Conservation (phyloP, 2,329 filamentous ascomycete genomes). For the Fusarium euwallaceae region DNA sequence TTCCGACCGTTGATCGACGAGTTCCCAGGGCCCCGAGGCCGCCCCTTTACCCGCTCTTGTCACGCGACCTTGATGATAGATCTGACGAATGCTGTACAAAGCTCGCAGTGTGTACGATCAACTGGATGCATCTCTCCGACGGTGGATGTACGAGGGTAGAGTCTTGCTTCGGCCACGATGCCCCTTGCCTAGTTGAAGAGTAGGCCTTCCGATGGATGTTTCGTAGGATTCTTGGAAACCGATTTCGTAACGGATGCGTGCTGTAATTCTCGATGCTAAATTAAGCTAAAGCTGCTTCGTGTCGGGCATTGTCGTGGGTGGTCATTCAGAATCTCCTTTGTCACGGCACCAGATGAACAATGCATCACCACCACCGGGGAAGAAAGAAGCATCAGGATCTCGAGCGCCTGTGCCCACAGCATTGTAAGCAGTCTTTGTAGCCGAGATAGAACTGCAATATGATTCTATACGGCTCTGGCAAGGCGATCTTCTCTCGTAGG, state of each 20-base stretch:
- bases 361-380: not conserved
- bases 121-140: too few relatives aligned
- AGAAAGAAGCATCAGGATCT: not conserved
- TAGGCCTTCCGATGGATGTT: not conserved
- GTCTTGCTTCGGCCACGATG: not conserved
- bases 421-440: not conserved
- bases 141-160: not conserved
- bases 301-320: not conserved
- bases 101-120: too few relatives aligned
- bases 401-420: not conserved
- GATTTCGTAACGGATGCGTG: not conserved
- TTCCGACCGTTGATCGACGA: not conserved
- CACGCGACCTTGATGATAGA: not conserved
- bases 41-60: not conserved
- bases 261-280: accelerated
- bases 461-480: not conserved
- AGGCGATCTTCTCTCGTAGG: not conserved
- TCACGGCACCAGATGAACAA: not conserved
- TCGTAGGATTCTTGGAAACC: not conserved
- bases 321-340: not conserved
- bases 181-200: not conserved
- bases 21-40: not conserved
- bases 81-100: not conserved
- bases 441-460: accelerated
- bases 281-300: not conserved